These are phyloP conservation scores for Calocera viscosa DNA, from an alignment of 768 basidiomycete species.

Conservation along the genomic window DNA sequence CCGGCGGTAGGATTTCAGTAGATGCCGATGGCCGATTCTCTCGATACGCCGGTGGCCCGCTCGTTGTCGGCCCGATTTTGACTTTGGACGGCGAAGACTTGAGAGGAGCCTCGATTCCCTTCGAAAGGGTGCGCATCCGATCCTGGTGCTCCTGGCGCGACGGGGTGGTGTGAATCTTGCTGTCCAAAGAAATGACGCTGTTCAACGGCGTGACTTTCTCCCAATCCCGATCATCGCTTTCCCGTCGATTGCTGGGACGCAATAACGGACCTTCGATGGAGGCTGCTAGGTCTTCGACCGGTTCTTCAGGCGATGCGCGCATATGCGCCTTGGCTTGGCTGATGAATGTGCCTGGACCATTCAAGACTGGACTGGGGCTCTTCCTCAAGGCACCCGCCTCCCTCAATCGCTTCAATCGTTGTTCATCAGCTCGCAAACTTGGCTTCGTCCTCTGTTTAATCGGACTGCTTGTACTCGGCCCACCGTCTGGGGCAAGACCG, in stretches of 20 bases:
- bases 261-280: not conserved
- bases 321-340: not conserved
- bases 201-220: constrained; percentile 3
- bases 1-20: not conserved
- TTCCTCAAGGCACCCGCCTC: not conserved
- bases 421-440: not conserved
- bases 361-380: not conserved
- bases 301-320: not conserved
- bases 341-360: not conserved
- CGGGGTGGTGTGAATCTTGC: not conserved
- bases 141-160: not conserved
- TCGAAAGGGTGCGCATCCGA: not conserved
- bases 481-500: not conserved
- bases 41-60: not conserved
- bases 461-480: not conserved
- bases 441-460: constrained; percentile 4
- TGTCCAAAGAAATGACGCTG: not conserved
- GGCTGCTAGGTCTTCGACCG: not conserved
- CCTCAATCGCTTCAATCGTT: not conserved
- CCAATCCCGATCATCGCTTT: not conserved
- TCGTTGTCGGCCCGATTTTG: not conserved
- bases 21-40: not conserved
- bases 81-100: not conserved
- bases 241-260: not conserved
- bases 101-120: not conserved